Percentiles rank a stretch among this genome's conserved stretches.
Conservation (phyloP, 1,284 basidiomycete species). For the Boletus sp. region DNA sequence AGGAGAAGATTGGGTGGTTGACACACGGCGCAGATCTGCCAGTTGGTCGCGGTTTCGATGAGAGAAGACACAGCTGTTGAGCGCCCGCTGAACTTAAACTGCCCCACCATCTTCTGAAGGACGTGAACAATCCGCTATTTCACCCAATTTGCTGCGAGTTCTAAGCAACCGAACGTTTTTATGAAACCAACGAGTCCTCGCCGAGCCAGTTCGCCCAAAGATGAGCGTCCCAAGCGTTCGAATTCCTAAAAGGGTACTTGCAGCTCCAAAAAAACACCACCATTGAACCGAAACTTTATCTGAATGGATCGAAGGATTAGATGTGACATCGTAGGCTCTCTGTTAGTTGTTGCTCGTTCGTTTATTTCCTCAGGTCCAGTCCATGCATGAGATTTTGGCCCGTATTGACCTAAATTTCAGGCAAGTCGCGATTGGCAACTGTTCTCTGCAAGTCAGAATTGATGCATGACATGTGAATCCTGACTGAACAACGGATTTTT, state of each 20-base stretch:
- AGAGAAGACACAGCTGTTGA: not conserved
- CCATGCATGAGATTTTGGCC: not conserved
- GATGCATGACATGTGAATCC: not conserved
- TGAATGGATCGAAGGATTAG: slow-evolving; percentile 1
- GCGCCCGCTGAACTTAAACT: not conserved
- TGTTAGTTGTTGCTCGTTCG: not conserved
- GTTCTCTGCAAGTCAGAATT: not conserved
- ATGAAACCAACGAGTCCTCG: not conserved
- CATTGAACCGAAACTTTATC: slow-evolving; percentile 4
- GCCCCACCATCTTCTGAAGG: not conserved
- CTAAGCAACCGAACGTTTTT: not conserved
- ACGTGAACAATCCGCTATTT: not conserved
- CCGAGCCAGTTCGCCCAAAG: slow-evolving; percentile 14
- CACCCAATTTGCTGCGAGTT: not conserved
- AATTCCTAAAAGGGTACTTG: slow-evolving; percentile 1
- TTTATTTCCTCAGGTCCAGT: not conserved
- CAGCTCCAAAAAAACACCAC: not conserved
- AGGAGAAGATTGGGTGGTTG: not conserved
- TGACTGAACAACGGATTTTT: not conserved
- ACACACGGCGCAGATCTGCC: not conserved
- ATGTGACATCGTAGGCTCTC: not conserved
- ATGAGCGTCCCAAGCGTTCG: not conserved
- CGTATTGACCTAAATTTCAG: not conserved
- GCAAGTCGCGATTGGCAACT: not conserved
- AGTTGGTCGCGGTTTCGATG: not conserved